Evolutionary conservation across 1,284 basidiomycete species (phyloP).

Genomic region (Tilletia setariae): DNA sequence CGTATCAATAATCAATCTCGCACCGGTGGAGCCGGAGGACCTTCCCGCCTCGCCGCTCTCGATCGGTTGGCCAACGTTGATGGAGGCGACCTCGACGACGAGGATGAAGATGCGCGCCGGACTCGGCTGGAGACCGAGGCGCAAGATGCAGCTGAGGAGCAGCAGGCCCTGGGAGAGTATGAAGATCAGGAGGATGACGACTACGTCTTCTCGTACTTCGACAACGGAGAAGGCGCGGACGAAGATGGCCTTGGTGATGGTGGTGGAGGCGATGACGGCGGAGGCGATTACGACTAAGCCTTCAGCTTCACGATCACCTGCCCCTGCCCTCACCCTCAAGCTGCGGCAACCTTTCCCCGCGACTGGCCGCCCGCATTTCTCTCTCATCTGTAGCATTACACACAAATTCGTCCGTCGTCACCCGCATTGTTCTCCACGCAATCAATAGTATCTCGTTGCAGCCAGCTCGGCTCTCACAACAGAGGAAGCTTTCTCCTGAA

Average conservation of each 20-base stretch:
- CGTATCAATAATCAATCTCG: not conserved
- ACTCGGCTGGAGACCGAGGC: slow-evolving; percentile 17
- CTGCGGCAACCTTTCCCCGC: too few species aligned
- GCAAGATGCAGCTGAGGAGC: slow-evolving; percentile 41
- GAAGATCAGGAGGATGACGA: slow-evolving; percentile 54
- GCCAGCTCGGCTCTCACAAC: too few species aligned
- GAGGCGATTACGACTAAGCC: slow-evolving; percentile 34
- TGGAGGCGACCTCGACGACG: slow-evolving; percentile 31
- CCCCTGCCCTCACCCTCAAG: too few species aligned
- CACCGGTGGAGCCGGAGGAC: too few species aligned
- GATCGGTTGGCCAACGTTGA: not conserved
- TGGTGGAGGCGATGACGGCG: slow-evolving; percentile 37
- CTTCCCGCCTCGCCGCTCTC: slow-evolving; percentile 1
- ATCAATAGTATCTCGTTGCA: too few species aligned
- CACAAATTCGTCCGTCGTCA: too few species aligned
- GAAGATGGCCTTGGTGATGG: slow-evolving; percentile 37
- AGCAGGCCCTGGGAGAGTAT: slow-evolving; percentile 38
- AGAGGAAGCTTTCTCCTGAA: too few species aligned
- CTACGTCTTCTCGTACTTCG: slow-evolving; percentile 52
- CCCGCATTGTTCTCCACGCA: too few species aligned
- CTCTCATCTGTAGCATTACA: too few species aligned
- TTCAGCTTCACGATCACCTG: too few species aligned
- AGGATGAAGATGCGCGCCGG: slow-evolving; percentile 27
- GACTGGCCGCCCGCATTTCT: too few species aligned
- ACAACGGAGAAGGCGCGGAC: slow-evolving; percentile 52